Base-by-base conservation (phyloP, 768 basidiomycete species). In the Pisolithus albus region DNA sequence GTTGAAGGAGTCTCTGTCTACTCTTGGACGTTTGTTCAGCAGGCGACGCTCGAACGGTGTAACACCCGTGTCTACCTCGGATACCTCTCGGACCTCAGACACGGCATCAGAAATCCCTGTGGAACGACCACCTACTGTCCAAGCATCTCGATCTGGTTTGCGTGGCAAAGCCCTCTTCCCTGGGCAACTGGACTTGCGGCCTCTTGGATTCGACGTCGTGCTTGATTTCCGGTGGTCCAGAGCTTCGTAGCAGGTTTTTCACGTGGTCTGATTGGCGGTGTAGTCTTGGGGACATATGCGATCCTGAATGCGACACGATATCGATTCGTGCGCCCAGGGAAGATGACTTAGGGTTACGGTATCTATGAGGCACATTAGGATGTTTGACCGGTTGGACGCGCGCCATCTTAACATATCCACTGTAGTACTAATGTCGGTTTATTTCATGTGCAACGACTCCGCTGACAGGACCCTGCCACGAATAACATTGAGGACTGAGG, bases 191-290 rank as follows among this genome's bases (percentile, higher is more conserved):
- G 88, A 92, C 63, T 65, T 92, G 54, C 79, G 83, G 24, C 76
- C 77, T 10, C 82, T 84, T 66, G 89, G 89, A 8, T 70, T 92
- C 41, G 81, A 80, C 40, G 69, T 91, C 52, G 71, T 89, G 37
- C 52, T 92, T 40, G 90, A 92, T 63, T 81, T 91, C 63, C 74
- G 83, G 45, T 89, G 86, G 88, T 75, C 76, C 26, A 59, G 42
- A 46, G 54, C 28, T 34, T 44, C 58, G 16, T 66, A 56, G 43
- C 46, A 15, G 15, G 59, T 41, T 21, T 39, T 36, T 51, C 28
- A 28, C 13, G 5, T 19, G 44, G 56, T 54, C 23, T 42, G 13
- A n/a, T 26, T 34, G 50, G 42, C 50, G 56, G 46, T 16, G 13
- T 52, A 52, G 6, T 51, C 57, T 53, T 15, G 48, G 54, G 18